phyloP scores from a whole-genome alignment of 148 eudicot genomes.

The Salicornia ramosissima region DNA sequence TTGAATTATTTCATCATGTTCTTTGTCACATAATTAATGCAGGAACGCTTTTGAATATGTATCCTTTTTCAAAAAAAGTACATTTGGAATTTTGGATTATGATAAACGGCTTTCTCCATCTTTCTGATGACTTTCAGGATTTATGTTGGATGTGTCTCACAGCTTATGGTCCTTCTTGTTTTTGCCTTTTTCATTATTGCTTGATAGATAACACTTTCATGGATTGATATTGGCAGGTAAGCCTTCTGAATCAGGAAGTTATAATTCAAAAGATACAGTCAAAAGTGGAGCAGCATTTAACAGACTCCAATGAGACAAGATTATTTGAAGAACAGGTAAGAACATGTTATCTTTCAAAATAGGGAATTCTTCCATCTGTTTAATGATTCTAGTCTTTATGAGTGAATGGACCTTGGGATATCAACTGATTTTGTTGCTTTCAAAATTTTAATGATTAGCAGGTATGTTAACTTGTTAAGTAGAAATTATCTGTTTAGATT shows the following conservation, averaged over 20 bases:
- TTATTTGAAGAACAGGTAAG: conserved; percentile 85
- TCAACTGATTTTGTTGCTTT: conserved; percentile 4
- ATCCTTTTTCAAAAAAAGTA: background rate
- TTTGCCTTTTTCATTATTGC: background rate
- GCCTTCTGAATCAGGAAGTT: conserved; percentile 93
- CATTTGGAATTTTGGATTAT: background rate
- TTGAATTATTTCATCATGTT: background rate
- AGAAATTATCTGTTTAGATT: background rate
- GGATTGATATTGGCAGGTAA: conserved; percentile 50
- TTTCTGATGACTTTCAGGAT: conserved; percentile 5
- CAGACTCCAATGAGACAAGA: conserved; percentile 76
- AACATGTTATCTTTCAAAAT: background rate
- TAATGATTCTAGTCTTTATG: background rate
- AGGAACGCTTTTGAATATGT: background rate
- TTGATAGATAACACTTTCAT: conserved; percentile 2
- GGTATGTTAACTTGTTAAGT: background rate
- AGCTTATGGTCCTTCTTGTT: conserved; percentile 7
- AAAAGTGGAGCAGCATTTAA: conserved; percentile 61
- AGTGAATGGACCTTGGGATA: background rate
- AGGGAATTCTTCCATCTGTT: background rate
- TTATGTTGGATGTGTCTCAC: background rate
- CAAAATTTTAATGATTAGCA: background rate
- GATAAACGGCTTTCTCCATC: background rate
- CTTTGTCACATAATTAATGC: background rate
- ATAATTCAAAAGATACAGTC: conserved; percentile 92